phyloP scores from a whole-genome alignment of 2,329 filamentous ascomycete genomes.

The Onygenales sp. region DNA sequence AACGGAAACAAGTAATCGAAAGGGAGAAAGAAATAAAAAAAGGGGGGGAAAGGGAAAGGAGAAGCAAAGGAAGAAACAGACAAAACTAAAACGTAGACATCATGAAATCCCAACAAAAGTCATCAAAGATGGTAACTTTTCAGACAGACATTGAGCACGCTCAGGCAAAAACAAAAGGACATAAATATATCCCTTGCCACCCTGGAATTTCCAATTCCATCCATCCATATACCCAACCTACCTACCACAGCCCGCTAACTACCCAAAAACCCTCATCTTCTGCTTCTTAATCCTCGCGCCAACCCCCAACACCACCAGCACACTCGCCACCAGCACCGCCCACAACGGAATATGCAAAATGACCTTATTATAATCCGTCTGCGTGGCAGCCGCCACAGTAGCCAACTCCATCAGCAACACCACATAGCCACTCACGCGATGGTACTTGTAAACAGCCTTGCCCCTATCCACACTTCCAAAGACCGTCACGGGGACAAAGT shows the following conservation, averaged over 20 bases:
- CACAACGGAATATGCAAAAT: conserved; percentile 66
- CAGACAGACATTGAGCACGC: background rate
- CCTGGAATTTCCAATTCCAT: background rate
- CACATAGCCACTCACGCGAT: conserved; percentile 67
- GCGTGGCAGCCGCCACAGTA: conserved; percentile 64
- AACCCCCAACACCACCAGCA: conserved; percentile 61
- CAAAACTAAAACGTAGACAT: background rate
- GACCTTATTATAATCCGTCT: conserved; percentile 63
- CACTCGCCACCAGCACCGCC: conserved; percentile 57
- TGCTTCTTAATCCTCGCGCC: conserved; percentile 69
- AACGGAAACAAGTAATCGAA: too few relatives aligned
- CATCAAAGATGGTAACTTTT: background rate
- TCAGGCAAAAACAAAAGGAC: background rate
- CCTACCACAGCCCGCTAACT: background rate
- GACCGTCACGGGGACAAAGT: conserved; percentile 55
- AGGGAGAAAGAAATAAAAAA: too few relatives aligned
- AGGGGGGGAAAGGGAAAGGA: background rate
- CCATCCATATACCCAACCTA: background rate
- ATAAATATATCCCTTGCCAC: background rate
- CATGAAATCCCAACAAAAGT: background rate
- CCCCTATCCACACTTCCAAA: conserved; percentile 74
- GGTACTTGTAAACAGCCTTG: conserved; percentile 83
- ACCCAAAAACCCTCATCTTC: conserved; percentile 58
- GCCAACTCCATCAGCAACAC: conserved; percentile 61
- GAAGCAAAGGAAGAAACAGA: background rate